These are phyloP conservation scores for Circinella minor DNA, from an alignment of 371 early-diverging fungal genomes.

Conservation along the genomic window DNA sequence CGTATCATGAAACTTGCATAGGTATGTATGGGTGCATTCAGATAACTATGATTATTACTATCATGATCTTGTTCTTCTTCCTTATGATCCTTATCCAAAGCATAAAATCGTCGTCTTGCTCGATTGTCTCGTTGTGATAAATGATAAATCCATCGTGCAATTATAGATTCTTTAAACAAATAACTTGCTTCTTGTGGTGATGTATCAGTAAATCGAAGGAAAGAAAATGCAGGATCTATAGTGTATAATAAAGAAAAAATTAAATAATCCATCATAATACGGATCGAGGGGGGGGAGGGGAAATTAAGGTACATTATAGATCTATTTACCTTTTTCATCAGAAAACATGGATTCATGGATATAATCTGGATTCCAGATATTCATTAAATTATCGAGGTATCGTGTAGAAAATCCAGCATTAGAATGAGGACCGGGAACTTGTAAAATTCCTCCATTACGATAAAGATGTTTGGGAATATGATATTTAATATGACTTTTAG, in stretches of 20 bases:
- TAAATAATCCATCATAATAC: too few species aligned
- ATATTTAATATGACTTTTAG: constrained; percentile 65
- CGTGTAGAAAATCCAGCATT: constrained; percentile 56
- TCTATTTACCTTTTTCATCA: constrained; percentile 30
- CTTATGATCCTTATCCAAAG: constrained; percentile 16
- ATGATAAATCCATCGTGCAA: constrained; percentile 58
- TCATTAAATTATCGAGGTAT: constrained; percentile 58
- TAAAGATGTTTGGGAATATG: constrained; percentile 74
- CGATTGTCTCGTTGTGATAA: constrained; percentile 42
- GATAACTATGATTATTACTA: constrained; percentile 13
- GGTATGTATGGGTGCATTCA: constrained; percentile 41
- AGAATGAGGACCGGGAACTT: constrained; percentile 50
- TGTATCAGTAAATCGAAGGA: constrained; percentile 67
- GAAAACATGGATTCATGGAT: constrained; percentile 57
- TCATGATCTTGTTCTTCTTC: too few species aligned
- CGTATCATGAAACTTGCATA: constrained; percentile 51
- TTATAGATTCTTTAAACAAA: constrained; percentile 51
- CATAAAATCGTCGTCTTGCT: constrained; percentile 47
- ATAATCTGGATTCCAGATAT: constrained; percentile 59
- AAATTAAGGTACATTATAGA: too few species aligned
- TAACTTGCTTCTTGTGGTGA: constrained; percentile 59
- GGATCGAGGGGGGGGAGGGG: too few species aligned
- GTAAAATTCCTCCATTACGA: constrained; percentile 63
- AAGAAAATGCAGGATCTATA: constrained; percentile 57
- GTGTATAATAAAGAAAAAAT: too few species aligned